Evolutionary conservation across 73 alveolate genomes (phyloP), one percentile per base, ranked within the genome.

Genomic region (Paramecium bursaria): DNA sequence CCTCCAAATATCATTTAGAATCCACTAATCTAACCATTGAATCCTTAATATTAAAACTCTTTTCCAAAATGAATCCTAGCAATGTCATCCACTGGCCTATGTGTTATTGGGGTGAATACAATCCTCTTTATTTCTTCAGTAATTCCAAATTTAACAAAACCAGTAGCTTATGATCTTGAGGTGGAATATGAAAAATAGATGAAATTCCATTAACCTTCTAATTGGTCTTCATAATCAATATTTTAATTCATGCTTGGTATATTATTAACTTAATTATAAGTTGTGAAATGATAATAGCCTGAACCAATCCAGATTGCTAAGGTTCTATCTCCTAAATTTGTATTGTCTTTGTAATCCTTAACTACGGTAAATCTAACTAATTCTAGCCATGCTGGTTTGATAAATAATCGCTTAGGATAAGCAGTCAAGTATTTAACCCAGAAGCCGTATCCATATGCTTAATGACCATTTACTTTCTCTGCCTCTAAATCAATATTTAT

Each of bases 131-230:
- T 21, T 35, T 67, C 82, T 35, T 47, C 82, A 31, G 82, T 35
- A 3, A 26, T 19, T n/a, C 33, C 3, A 27, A 67, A 67, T 67
- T 67, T 67, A 2, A 67, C 39, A 17, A 25, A 67, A 10, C 82
- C 82, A 0, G 33, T 4, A 19, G 82, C 53, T 39, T 67, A 17
- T 67, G 31, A 6, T 31, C 22, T 67, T 7, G 82, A n/a, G 22
- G 60, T 42, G 3, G 82, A 44, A 57, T 25, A 67, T 21, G 50
- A 67, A 33, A 39, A 42, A 23, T 67, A 67, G 10, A 67, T 25
- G 27, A 67, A 67, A 42, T 67, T 67, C 82, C 82, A 67, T 67
- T 67, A 53, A 15, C 82, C 82, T 67, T 67, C 82, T 44, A 67
- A 67, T 6, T 67, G 26, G n/a, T 31, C 55, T 11, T 42, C 82